Evolutionary conservation across 2,329 filamentous ascomycete species (phyloP), one percentile per base, ranked within the genome.

Genomic region (Coniochaeta ligniaria): DNA sequence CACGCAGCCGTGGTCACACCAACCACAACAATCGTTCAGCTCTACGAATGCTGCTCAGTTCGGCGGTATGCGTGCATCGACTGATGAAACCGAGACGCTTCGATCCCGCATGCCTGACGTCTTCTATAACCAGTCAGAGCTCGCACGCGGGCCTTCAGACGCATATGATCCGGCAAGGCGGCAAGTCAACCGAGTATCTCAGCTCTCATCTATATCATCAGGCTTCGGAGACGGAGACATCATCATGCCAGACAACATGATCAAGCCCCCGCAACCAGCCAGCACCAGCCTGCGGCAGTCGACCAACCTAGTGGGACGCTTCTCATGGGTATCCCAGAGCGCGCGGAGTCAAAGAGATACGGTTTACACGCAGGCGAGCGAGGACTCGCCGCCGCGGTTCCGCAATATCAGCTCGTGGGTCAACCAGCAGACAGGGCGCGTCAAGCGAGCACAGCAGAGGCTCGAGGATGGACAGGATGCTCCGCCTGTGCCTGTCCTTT

Each of bases 171-270:
- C 73, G 16, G 58, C 66, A 5, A 69, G 68, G 33, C 70, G 73
- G 36, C 72, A 72, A 60, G 71, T 71, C 2, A 76, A 78, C 35
- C 75, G 78, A 8, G 68, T 72, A 4, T 84, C 81, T 62, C 79
- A 80, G 56, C 66, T 85, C 35, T 87, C 85, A 0, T 87, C 84
- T 0, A 74, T 88, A 4, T 87, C 85, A 0, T 88, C 85, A 0
- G 85, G 84, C 7, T 87, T 87, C 63, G 85, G 85, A 20, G 84
- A 88, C 66, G 83, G 80, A 26, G 82, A 86, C 52, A 83, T 86
- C 31, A 77, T 83, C 35, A 70, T 82, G 28, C 76, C 76, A 6
- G 47, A 60, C 9, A 45, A 58, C 6, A 45, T 58, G 45, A 45
- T 66, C 50, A 57, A 59, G 6, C 72, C 71, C 31, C 64, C 72